Base-by-base conservation (phyloP, 2,329 filamentous ascomycete genomes). In the Aureobasidium lini region DNA sequence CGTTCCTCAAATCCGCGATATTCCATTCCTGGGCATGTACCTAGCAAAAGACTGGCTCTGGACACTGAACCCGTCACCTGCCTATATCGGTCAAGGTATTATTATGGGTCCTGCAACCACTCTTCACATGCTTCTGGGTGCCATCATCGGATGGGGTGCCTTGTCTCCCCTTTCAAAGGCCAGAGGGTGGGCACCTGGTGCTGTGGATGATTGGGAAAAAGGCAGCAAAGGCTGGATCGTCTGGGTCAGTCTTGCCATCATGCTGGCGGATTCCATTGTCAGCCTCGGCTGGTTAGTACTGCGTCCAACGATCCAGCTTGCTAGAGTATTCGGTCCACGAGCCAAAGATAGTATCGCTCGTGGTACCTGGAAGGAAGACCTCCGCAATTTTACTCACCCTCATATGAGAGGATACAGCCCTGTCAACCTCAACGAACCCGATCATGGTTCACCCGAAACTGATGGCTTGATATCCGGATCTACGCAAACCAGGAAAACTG, bases 221-320 rank as follows among this genome's bases (percentile, higher is more conserved):
- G 94, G 94, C 9, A 96, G 90, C 71, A 96, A 97, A 75, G 94
- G 93, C 40, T 99, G 94, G 94, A 97, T 99, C 62, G 90, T 99
- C 0, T 99, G 94, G 94, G 81, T 95, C 2, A 96, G 90, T 36
- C 77, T 99, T 32, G 90, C 94, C 3, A 96, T 99, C 65, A 99
- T 99, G 94, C 80, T 99, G 29, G 89, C 90, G 23, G 94, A 99
- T 73, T 90, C 93, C 0, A 80, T 99, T 3, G 83, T 97, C 63
- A 96, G 89, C 67, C 82, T 99, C 9, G 84, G 88, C 1, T 91
- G 92, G 78, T 81, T 96, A 42, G 77, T 88, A 1, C 64, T 88
- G 2, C 83, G 83, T 3, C 87, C 89, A 0, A 63, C 87, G 0
- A 70, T 87, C 18, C 73, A 72, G 11, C 73, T 81, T 64, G 75